phyloP scores from a whole-genome alignment of 805 yeast genomes.

The Wickerhamiella parazyma region DNA sequence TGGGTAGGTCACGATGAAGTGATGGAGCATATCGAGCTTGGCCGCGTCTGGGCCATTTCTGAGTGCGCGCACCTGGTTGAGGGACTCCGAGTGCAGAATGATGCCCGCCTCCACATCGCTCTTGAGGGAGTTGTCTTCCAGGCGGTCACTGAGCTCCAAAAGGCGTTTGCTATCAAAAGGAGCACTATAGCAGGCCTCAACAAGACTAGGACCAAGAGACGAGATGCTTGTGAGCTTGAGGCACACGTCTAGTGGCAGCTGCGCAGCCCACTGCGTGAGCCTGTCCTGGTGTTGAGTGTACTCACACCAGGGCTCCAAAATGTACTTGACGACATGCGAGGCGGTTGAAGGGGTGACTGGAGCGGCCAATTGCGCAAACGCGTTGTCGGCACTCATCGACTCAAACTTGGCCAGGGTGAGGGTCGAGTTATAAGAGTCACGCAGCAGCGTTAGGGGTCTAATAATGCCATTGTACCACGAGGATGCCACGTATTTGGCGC shows the following conservation, averaged over 20 bases:
- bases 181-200: not conserved
- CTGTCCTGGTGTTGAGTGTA: constrained; percentile 15
- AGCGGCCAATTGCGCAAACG: constrained; percentile 15
- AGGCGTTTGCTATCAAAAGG: not conserved
- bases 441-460: constrained; percentile 18
- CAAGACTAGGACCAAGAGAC: not conserved
- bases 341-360: not conserved
- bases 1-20: not conserved
- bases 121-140: not conserved
- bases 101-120: not conserved
- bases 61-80: not conserved
- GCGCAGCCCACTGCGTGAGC: constrained; percentile 13
- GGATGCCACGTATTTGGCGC: constrained; percentile 8
- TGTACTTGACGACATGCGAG: not conserved
- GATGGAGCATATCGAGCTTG: not conserved
- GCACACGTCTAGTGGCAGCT: constrained; percentile 11
- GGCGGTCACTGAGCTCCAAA: not conserved
- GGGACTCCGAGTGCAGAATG: not conserved
- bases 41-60: not conserved
- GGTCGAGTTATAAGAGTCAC: constrained; percentile 10
- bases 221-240: not conserved
- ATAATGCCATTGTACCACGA: constrained; percentile 24
- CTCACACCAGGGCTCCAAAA: constrained; percentile 20
- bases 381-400: constrained; percentile 5
- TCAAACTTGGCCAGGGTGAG: constrained; percentile 17